Evolutionary conservation across 768 basidiomycete genomes (phyloP).

Genomic region (Pisolithus microcarpus): DNA sequence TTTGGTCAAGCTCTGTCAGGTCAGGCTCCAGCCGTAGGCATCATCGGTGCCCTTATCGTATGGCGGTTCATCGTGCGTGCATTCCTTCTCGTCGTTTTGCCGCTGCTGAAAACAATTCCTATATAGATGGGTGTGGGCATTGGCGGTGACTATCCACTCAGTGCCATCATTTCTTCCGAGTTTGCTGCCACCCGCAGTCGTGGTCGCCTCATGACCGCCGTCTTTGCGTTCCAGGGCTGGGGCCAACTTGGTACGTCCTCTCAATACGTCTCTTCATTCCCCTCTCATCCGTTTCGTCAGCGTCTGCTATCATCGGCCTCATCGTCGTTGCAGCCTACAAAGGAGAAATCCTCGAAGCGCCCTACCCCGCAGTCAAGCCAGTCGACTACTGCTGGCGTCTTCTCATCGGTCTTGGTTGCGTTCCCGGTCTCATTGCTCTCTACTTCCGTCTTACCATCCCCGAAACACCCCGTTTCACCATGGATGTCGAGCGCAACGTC

Average conservation of each 20-base stretch:
- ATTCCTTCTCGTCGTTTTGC: not conserved
- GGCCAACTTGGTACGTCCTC: conserved; percentile 61
- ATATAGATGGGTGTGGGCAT: conserved; percentile 70
- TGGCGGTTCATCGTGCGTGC: conserved; percentile 69
- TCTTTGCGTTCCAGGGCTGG: conserved; percentile 84
- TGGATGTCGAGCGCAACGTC: conserved; percentile 85
- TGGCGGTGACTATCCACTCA: conserved; percentile 84
- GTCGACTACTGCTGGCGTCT: conserved; percentile 83
- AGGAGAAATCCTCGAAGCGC: conserved; percentile 40
- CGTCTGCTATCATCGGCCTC: conserved; percentile 59
- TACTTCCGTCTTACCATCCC: conserved; percentile 93
- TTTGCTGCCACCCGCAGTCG: conserved; percentile 73
- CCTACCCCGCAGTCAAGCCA: conserved; percentile 32
- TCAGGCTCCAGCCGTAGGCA: conserved; percentile 53
- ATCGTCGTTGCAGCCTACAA: conserved; percentile 68
- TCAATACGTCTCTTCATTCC: not conserved
- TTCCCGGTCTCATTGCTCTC: conserved; percentile 74
- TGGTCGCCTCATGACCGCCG: conserved; percentile 84
- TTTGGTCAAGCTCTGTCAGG: conserved; percentile 78
- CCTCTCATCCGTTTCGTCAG: conserved; percentile 22
- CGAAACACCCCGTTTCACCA: conserved; percentile 86
- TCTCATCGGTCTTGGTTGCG: conserved; percentile 79
- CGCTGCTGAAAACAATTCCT: not conserved
- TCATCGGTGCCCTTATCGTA: conserved; percentile 70
- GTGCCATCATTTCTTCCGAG: conserved; percentile 83